Evolutionary conservation across 345 rosid species (phyloP), one percentile per base, ranked within the genome.

Genomic region (Gynandropsis gynandra): DNA sequence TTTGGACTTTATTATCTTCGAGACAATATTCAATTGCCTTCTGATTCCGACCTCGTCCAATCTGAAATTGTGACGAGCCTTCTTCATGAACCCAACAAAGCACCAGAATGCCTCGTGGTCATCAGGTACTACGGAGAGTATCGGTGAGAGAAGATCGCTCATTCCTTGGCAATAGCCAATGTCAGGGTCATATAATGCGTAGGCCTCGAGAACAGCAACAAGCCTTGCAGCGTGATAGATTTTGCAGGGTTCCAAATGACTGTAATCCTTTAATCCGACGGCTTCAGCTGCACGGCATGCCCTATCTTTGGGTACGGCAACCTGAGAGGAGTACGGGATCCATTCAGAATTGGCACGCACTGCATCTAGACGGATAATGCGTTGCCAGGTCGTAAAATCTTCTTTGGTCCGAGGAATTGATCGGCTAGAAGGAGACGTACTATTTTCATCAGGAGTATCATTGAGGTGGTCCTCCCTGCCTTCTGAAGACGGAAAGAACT

Each of bases 111-210:
- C 99, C 52, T 81, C 94, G 16, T 93, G 77, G 70, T 93, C 99
- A 50, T 85, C 94, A 0, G 81, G 35, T 37, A 93, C 73, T 40
- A 80, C 86, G 1, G 90, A 41, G 49, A 88, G 72, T 67, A 93
- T 80, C 14, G 99, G 99, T 56, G 97, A 81, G 42, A 93, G 97
- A 33, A 93, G 75, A 64, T 88, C 97, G 29, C 97, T 88, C 99
- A 93, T 93, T 45, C 99, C 99, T 72, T 93, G 99, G 72, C 99
- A 93, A 56, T 93, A 93, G 21, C 99, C 99, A 45, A 83, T 88
- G 62, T 92, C 95, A 24, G 90, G 78, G 72, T 92, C 97, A 46
- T 85, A 74, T 17, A 88, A 63, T 1, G 95, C 85, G 52, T 93
- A 93, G 29, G 99, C 97, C 75, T 93, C 99, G 7, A 93, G 95